Percentiles rank a stretch among this genome's conserved stretches.
Conservation (phyloP, 2,329 filamentous ascomycete species). For the Atkinsonella hypoxylon region DNA sequence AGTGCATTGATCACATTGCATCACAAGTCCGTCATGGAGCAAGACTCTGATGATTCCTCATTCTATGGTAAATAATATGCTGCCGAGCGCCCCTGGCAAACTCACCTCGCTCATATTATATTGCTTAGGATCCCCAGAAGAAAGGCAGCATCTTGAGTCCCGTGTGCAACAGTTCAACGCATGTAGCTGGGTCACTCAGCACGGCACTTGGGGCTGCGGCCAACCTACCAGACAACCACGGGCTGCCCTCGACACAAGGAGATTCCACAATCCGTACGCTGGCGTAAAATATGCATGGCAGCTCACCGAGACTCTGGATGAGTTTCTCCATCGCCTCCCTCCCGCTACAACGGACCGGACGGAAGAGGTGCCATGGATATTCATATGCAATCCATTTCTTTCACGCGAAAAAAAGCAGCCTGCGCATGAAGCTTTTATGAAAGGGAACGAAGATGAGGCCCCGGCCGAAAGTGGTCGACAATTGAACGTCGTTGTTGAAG, state of each 20-base stretch:
- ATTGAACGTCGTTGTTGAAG: constrained; percentile 35
- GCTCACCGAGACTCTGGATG: constrained; percentile 47
- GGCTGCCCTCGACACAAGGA: constrained; percentile 11
- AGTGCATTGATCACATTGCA: neutral
- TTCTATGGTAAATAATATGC: neutral
- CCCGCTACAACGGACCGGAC: constrained; percentile 46
- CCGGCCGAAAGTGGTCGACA: constrained; percentile 34
- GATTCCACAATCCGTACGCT: constrained; percentile 47
- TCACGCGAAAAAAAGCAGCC: constrained; percentile 21
- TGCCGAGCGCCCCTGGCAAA: neutral
- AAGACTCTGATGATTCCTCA: neutral
- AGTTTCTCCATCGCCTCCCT: constrained; percentile 57
- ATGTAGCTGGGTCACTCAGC: constrained; percentile 26
- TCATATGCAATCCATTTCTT: constrained; percentile 52
- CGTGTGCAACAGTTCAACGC: constrained; percentile 39
- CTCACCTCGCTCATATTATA: neutral
- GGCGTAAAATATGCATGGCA: constrained; percentile 46
- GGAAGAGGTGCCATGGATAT: constrained; percentile 54
- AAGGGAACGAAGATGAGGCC: constrained; percentile 36
- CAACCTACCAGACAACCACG: neutral
- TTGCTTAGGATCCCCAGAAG: constrained; percentile 40
- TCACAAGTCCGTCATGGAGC: neutral
- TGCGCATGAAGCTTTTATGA: constrained; percentile 24
- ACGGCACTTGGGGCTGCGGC: constrained; percentile 2
- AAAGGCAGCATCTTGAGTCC: constrained; percentile 33